Base-by-base conservation (phyloP, 2,329 filamentous ascomycete genomes). In the Pseudogymnoascus sp. region DNA sequence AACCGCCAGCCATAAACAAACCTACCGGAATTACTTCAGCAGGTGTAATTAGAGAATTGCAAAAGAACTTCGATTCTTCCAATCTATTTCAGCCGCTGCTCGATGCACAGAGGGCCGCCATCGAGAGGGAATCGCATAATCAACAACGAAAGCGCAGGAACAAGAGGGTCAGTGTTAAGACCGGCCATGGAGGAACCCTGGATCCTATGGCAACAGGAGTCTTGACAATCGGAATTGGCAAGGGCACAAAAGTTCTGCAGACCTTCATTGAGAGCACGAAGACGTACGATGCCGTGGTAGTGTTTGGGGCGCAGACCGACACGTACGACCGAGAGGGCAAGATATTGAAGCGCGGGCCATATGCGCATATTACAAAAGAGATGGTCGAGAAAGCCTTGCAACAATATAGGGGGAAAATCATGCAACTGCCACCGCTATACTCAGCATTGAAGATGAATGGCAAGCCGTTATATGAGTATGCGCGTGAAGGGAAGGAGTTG, bases 381-480 rank as follows among this genome's bases (percentile, higher is more conserved):
- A 80, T 82, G 69, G 89, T 97, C 0, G 89, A 96, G 74, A 82
- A 88, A 71, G 89, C 88, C 13, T 76, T 97, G 62, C 80, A 79
- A 4, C 77, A 80, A 64, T 97, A 96, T 74, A 82, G 87, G 39
- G 94, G 94, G 13, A 88, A 88, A 68, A 91, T 91, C 69, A 87
- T 89, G 78, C 94, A 99, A 78, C 87, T 90, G 67, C 94, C 94
- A 37, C 93, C 93, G 5, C 84, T 99, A 18, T 99, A 92, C 75
- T 96, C 91, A 31, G 94, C 94, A 8, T 80, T 97, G 65, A 92
- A 93, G 74, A 90, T 97, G 74, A 85, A 97, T 67, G 94, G 94
- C 1, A 97, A 97, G 79, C 89, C 90, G 35, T 80, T 97, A 58
- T 99, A 99, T 73, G 92, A 99, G 76, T 97, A 97, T 74, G 94